A percentile compares a stretch with the other conserved stretches of the same genome.
Evolutionary conservation across 148 eudicot genomes (phyloP).

Genomic region (Arctostaphylos glauca): DNA sequence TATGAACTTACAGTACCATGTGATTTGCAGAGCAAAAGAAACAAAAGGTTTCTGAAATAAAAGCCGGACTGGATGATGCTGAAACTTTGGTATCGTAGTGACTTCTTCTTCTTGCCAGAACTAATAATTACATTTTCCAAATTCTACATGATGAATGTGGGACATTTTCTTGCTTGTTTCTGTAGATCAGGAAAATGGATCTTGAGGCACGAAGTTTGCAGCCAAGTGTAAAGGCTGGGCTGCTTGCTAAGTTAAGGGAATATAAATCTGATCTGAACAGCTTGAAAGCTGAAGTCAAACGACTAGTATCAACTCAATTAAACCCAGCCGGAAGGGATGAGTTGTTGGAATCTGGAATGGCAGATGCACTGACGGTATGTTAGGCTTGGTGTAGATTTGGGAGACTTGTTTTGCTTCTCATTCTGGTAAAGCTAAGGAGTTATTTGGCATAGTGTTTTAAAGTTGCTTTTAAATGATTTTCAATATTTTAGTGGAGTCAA

Average conservation of each 20-base stretch:
- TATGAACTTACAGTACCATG: background rate
- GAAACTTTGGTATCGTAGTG: conserved; percentile 43
- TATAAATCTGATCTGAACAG: conserved; percentile 63
- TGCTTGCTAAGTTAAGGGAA: conserved; percentile 59
- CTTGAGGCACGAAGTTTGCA: conserved; percentile 61
- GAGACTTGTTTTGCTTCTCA: background rate
- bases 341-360: conserved; percentile 65
- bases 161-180: conserved; percentile 7
- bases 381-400: background rate
- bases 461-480: background rate
- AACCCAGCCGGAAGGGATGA: conserved; percentile 52
- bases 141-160: background rate
- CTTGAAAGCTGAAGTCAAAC: conserved; percentile 53
- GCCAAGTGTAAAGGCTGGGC: conserved; percentile 56
- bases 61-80: conserved; percentile 50
- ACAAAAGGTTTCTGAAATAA: conserved; percentile 49
- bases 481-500: background rate
- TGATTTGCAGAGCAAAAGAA: conserved; percentile 50
- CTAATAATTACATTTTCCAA: conserved; percentile 5
- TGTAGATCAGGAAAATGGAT: conserved; percentile 64
- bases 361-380: conserved; percentile 44
- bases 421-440: background rate
- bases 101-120: background rate
- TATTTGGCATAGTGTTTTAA: background rate
- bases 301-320: conserved; percentile 40